Percentiles rank a stretch among this genome's conserved stretches.
Evolutionary conservation across 352 stramenopile genomes (phyloP).

Genomic region (Pythium coloratum): DNA sequence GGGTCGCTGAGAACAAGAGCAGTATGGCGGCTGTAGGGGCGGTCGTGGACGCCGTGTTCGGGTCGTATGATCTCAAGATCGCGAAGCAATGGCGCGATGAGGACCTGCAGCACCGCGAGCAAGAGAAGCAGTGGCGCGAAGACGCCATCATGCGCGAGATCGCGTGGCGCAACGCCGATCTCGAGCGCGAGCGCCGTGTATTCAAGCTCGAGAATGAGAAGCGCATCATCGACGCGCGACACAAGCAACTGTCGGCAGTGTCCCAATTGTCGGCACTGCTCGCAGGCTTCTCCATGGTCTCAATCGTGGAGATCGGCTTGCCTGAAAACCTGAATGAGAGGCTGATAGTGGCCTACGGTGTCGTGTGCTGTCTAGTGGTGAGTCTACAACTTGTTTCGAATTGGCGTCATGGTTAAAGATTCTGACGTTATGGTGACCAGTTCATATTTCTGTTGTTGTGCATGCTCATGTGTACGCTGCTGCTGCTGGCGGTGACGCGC

Average conservation of each 20-base stretch:
- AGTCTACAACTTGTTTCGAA: slow-evolving; percentile 5
- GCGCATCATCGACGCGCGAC: slow-evolving; percentile 67
- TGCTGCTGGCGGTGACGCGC: slow-evolving; percentile 72
- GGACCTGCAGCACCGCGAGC: slow-evolving; percentile 66
- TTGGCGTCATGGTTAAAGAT: neutral
- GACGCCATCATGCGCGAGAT: slow-evolving; percentile 65
- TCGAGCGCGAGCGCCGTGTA: slow-evolving; percentile 68
- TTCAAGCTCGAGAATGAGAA: slow-evolving; percentile 81
- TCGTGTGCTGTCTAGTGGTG: slow-evolving; percentile 55
- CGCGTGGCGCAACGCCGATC: slow-evolving; percentile 68
- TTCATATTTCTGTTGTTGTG: slow-evolving; percentile 79
- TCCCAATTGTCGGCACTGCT: slow-evolving; percentile 69
- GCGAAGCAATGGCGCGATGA: slow-evolving; percentile 84
- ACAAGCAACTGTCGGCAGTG: slow-evolving; percentile 62
- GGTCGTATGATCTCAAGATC: slow-evolving; percentile 85
- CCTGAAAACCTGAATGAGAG: slow-evolving; percentile 39
- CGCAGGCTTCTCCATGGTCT: slow-evolving; percentile 70
- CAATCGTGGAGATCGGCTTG: slow-evolving; percentile 71
- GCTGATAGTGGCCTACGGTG: slow-evolving; percentile 66
- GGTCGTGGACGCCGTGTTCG: slow-evolving; percentile 76
- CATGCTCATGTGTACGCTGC: slow-evolving; percentile 66
- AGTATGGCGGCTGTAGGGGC: slow-evolving; percentile 56
- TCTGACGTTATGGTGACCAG: slow-evolving; percentile 18
- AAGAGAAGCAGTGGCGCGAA: slow-evolving; percentile 83
- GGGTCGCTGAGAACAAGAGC: neutral